These are phyloP conservation scores for Umbelopsis ramanniana DNA, from an alignment of 192 early-diverging fungal genomes.

Conservation along the genomic window DNA sequence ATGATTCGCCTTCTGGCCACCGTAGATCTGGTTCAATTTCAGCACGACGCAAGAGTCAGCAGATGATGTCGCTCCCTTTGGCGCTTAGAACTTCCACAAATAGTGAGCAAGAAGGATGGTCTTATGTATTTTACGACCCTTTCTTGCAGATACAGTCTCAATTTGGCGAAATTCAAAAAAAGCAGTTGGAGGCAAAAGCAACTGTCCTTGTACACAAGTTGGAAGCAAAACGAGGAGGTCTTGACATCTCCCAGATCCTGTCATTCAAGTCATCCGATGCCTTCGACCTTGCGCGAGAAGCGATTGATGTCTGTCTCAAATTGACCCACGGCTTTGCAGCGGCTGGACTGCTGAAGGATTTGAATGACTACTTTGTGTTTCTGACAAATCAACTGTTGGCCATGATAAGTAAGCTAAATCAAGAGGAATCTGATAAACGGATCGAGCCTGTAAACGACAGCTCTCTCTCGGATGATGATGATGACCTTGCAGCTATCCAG, in stretches of 20 bases:
- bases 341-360: slow-evolving; percentile 51
- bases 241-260: slow-evolving; percentile 48
- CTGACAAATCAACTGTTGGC: slow-evolving; percentile 49
- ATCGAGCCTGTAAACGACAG: background rate
- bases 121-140: slow-evolving; percentile 63
- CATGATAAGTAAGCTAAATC: slow-evolving; percentile 45
- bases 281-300: slow-evolving; percentile 12
- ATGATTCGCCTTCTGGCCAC: background rate
- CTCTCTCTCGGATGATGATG: background rate
- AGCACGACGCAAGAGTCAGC: slow-evolving; percentile 17
- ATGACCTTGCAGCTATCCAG: slow-evolving; percentile 2
- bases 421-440: slow-evolving; percentile 27
- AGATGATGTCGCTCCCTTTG: slow-evolving; percentile 27
- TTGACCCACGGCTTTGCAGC: slow-evolving; percentile 70
- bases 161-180: slow-evolving; percentile 59
- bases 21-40: slow-evolving; percentile 23
- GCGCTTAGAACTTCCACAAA: slow-evolving; percentile 29
- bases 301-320: slow-evolving; percentile 53
- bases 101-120: slow-evolving; percentile 58
- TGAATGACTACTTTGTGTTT: slow-evolving; percentile 56
- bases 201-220: slow-evolving; percentile 31
- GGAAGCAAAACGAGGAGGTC: background rate
- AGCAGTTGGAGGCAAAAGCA: slow-evolving; percentile 49
- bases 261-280: slow-evolving; percentile 9
- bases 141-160: slow-evolving; percentile 67